Base-by-base conservation (phyloP, 1,139 yeast species). In the Suhomyces guaymorum region DNA sequence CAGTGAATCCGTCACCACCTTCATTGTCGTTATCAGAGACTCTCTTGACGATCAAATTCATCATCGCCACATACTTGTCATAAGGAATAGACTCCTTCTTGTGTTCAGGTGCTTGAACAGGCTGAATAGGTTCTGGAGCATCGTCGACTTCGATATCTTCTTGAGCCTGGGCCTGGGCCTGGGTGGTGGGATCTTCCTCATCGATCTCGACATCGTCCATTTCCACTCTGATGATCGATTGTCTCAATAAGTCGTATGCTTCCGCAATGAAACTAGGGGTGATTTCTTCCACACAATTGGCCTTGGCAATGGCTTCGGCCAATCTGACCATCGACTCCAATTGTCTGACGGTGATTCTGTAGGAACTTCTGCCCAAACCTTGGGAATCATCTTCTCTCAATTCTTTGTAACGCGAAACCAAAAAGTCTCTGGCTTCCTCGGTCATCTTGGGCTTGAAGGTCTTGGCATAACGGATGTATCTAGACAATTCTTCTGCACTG, bases 261-360 rank as follows among this genome's bases (percentile, higher is more conserved):
- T 94, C 98, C 3, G 90, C 85, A 27, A 92, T 97, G 59, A 89
- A 86, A 26, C 78, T 75, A 16, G 95, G 89, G 0, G 94, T 82
- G 41, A 94, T 87, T 41, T 79, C 87, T 47, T 87, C 94, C 8
- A 92, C 85, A 64, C 98, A 92, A 59, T 92, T 92, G 25, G 98
- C 97, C 49, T 96, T 77, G 1, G 98, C 98, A 62, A 92, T 92
- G 2, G 97, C 98, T 61, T 92, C 99, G 7, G 94, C 82, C 44
- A 92, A 72, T 57, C 99, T 78, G 46, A 92, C 83, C 89, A 92
- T 79, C 33, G 89, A 86, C 63, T 92, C 99, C 51, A 92, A 73
- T 59, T 92, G 99, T 68, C 99, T 83, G 23, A 94, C 98, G 1
- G 98, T 92, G 50, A 92, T 92, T 61, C 98, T 74, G 61, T 92